Conservation (phyloP, 352 stramenopile species). For the Pythium folliculosum region DNA sequence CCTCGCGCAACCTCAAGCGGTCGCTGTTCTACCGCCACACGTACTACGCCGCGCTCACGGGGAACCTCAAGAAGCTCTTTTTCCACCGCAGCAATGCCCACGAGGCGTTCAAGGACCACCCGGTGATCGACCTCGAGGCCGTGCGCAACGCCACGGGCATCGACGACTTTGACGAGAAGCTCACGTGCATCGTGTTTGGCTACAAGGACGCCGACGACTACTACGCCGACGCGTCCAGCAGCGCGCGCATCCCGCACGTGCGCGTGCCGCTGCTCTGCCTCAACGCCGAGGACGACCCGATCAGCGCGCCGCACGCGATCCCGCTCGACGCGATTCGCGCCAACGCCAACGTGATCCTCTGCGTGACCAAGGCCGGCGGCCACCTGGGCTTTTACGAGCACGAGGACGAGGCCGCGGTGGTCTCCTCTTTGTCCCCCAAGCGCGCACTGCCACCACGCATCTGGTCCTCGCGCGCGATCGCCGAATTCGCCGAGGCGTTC, state of each 20-base stretch:
- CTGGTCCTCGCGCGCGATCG: conserved; percentile 54
- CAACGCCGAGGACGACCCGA: conserved; percentile 64
- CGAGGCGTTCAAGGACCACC: conserved; percentile 54
- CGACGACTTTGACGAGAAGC: conserved; percentile 63
- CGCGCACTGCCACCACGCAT: conserved; percentile 19
- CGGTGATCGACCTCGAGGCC: conserved; percentile 50
- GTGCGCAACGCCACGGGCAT: conserved; percentile 48
- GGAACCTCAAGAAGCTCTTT: conserved; percentile 56
- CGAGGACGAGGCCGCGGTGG: not conserved
- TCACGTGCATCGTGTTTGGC: conserved; percentile 61
- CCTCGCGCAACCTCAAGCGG: conserved; percentile 43
- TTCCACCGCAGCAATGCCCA: conserved; percentile 70
- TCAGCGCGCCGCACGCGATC: conserved; percentile 43
- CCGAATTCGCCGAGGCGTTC: conserved; percentile 60
- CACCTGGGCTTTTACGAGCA: conserved; percentile 75
- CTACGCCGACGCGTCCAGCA: conserved; percentile 53
- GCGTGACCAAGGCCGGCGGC: conserved; percentile 58
- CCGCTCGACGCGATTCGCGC: conserved; percentile 38
- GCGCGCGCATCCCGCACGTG: conserved; percentile 39
- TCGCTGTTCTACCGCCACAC: conserved; percentile 58
- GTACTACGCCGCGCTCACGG: conserved; percentile 54
- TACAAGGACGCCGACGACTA: conserved; percentile 62
- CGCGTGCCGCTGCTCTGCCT: conserved; percentile 64
- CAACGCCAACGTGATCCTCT: conserved; percentile 70
- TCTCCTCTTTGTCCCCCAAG: not conserved